Evolutionary conservation across 2,329 filamentous ascomycete species (phyloP).

Genomic region (Fusarium sp.): DNA sequence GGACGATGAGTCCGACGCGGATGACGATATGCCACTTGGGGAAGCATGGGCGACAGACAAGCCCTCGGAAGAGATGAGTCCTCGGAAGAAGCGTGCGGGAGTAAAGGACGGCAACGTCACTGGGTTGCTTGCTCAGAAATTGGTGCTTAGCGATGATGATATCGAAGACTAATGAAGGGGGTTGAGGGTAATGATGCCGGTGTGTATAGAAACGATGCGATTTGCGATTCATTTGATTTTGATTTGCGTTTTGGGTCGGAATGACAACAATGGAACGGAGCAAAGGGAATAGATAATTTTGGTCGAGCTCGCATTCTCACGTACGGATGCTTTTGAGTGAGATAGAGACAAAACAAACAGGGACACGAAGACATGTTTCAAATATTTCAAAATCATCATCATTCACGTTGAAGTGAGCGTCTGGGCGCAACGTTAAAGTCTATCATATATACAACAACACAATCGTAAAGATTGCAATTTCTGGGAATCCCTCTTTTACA

Average conservation of each 20-base stretch:
- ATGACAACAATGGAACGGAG: conserved; percentile 21
- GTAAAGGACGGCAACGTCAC: conserved; percentile 54
- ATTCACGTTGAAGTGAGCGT: conserved; percentile 43
- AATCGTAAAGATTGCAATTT: conserved; percentile 33
- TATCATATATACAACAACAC: conserved; percentile 42
- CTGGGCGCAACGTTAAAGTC: conserved; percentile 39
- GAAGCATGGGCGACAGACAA: conserved; percentile 73
- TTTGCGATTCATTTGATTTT: conserved; percentile 34
- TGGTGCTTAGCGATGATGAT: conserved; percentile 85
- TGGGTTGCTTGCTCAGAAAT: conserved; percentile 68
- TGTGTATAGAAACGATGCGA: conserved; percentile 4
- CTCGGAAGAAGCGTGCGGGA: conserved; percentile 59
- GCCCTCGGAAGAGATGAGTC: conserved; percentile 65
- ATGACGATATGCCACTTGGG: conserved; percentile 57
- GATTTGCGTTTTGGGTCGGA: conserved; percentile 10
- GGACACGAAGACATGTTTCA: conserved; percentile 2
- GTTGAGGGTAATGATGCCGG: background rate
- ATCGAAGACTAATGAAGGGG: conserved; percentile 74
- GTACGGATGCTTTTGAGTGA: conserved; percentile 18
- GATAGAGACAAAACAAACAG: conserved; percentile 1
- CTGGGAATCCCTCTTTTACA: conserved; percentile 20
- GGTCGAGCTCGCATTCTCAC: conserved; percentile 3
- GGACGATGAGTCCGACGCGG: conserved; percentile 60
- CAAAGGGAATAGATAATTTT: conserved; percentile 26
- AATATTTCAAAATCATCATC: conserved; percentile 37